Conservation (phyloP, 2,329 filamentous ascomycete species). For the Aurifilum marmelostoma region DNA sequence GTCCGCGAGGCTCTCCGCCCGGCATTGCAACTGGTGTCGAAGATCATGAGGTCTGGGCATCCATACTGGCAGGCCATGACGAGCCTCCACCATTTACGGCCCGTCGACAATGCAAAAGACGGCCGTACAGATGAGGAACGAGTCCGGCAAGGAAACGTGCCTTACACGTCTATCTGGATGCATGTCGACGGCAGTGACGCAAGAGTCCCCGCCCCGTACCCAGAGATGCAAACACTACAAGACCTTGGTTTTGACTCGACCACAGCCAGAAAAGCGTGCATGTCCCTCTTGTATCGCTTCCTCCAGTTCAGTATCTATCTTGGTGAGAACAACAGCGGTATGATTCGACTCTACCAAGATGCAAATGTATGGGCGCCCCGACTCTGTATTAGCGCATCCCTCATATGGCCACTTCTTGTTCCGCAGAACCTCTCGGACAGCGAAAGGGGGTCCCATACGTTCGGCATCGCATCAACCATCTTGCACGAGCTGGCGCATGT, state of each 20-base stretch:
- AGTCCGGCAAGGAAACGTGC: neutral
- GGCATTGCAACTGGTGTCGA: neutral
- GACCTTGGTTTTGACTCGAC: neutral
- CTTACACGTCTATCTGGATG: neutral
- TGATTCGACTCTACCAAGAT: neutral
- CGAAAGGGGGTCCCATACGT: neutral
- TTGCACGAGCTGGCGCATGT: constrained; percentile 11
- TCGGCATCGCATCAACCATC: neutral
- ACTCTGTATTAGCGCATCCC: neutral
- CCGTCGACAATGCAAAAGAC: constrained; percentile 3
- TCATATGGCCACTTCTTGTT: constrained; percentile 1
- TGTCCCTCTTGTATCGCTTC: neutral
- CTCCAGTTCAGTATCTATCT: neutral
- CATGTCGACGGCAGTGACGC: neutral
- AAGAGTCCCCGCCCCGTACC: neutral
- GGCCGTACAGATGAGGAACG: neutral
- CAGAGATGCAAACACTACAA: constrained; percentile 1
- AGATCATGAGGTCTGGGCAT: neutral
- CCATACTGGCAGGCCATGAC: constrained; percentile 5
- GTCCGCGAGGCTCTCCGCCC: constrained; percentile 5
- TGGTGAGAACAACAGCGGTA: neutral
- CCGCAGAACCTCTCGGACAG: neutral
- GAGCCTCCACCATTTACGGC: neutral
- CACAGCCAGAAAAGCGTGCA: neutral
- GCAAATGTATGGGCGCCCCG: neutral